Conservation (phyloP, 2,329 filamentous ascomycete species). For the Coniochaeta sp. region DNA sequence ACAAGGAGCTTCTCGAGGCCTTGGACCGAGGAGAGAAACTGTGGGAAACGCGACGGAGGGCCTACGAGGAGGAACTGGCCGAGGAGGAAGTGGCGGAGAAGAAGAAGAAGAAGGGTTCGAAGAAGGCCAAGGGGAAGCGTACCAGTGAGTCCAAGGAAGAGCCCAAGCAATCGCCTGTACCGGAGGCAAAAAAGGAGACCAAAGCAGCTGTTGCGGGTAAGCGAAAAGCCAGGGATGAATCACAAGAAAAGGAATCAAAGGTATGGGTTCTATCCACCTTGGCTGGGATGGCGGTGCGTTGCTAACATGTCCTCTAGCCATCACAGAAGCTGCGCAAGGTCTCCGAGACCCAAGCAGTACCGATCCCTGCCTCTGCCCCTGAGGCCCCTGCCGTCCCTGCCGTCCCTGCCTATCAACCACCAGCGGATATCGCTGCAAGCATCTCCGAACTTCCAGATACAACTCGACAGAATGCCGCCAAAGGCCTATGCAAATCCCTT, state of each 20-base stretch:
- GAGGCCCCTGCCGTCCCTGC: constrained; percentile 1
- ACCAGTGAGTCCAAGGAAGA: constrained; percentile 50
- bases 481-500: constrained; percentile 64
- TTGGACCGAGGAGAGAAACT: constrained; percentile 75
- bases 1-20: constrained; percentile 71
- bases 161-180: constrained; percentile 20
- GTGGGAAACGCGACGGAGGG: constrained; percentile 66
- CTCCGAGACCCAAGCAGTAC: constrained; percentile 37
- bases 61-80: constrained; percentile 47
- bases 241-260: constrained; percentile 43
- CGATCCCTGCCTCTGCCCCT: constrained; percentile 18
- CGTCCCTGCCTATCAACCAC: constrained; percentile 34
- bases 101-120: constrained; percentile 49
- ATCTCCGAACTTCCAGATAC: constrained; percentile 48
- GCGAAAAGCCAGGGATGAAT: constrained; percentile 50
- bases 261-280: constrained; percentile 23
- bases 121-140: constrained; percentile 58
- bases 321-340: constrained; percentile 47
- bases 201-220: constrained; percentile 35
- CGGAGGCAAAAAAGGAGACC: constrained; percentile 22
- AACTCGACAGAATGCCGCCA: constrained; percentile 60
- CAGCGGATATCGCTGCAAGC: constrained; percentile 41
- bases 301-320: constrained; percentile 22
- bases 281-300: not conserved
- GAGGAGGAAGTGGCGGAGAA: constrained; percentile 27